Percentiles rank a stretch among this genome's conserved stretches.
Evolutionary conservation across 164 flowering plant species (phyloP).

Genomic region (Hamamelis virginiana): DNA sequence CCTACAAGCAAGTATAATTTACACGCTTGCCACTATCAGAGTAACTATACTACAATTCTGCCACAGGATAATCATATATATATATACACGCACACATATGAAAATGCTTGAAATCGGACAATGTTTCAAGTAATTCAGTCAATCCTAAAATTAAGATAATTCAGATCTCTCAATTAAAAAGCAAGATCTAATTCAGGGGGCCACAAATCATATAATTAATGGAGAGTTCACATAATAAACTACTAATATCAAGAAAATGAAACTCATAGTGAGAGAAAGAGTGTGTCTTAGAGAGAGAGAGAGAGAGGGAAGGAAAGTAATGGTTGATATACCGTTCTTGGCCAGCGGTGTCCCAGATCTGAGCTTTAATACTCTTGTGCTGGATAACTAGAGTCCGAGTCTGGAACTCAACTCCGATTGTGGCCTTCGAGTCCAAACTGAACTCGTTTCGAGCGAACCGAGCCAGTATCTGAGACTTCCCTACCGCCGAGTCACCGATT

Average conservation of each 20-base stretch:
- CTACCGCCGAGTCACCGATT: conserved; percentile 87
- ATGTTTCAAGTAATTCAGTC: neutral
- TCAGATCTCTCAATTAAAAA: neutral
- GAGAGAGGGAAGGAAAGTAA: neutral
- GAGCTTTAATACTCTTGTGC: conserved; percentile 83
- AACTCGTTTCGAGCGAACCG: conserved; percentile 79
- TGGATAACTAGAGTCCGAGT: conserved; percentile 66
- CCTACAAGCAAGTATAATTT: no score
- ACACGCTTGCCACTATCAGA: no score
- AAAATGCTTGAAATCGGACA: neutral
- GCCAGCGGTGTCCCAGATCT: conserved; percentile 97
- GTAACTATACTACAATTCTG: no score
- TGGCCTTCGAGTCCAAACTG: conserved; percentile 77
- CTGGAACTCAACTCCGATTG: conserved; percentile 83
- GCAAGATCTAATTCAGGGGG: no score
- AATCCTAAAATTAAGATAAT: neutral
- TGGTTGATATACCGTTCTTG: conserved; percentile 56
- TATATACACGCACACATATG: no score
- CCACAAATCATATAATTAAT: no score
- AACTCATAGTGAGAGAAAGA: no score
- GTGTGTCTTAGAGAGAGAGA: conserved; percentile 5
- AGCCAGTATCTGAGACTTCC: conserved; percentile 80
- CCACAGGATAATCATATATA: no score
- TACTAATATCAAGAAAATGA: no score
- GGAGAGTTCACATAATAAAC: no score